These are phyloP conservation scores for Pseudomicrostroma phylloplanum DNA, from an alignment of 1,284 basidiomycete genomes.

Conservation along the genomic window DNA sequence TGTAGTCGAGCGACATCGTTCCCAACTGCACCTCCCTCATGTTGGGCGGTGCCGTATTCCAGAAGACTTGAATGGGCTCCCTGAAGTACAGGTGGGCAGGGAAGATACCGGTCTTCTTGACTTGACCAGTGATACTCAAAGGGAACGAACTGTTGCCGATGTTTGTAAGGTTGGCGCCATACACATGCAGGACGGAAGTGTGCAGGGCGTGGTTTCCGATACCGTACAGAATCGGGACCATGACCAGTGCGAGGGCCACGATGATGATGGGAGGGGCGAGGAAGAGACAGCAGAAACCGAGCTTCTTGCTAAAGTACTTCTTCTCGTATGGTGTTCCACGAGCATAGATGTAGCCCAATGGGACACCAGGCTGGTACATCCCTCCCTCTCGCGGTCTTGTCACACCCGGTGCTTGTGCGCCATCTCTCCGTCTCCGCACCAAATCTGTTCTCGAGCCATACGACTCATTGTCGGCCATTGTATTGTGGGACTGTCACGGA, in stretches of 20 bases:
- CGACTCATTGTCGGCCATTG: constrained; percentile 6
- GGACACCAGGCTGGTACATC: constrained; percentile 17
- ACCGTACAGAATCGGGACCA: constrained; percentile 49
- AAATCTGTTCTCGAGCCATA: constrained; percentile 5
- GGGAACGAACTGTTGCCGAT: constrained; percentile 46
- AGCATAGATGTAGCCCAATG: constrained; percentile 24
- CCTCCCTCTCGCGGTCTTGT: constrained; percentile 1
- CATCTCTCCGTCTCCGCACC: constrained; percentile 1
- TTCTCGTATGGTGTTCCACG: constrained; percentile 47
- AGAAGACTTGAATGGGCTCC: constrained; percentile 47
- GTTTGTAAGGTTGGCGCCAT: constrained; percentile 48
- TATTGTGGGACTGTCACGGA: neutral
- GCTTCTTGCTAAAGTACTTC: constrained; percentile 44
- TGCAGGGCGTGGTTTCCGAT: constrained; percentile 50
- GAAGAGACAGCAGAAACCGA: constrained; percentile 40
- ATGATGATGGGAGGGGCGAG: constrained; percentile 36
- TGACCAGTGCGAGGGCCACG: constrained; percentile 37
- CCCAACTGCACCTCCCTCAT: constrained; percentile 47
- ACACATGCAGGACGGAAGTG: constrained; percentile 44
- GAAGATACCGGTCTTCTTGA: constrained; percentile 51
- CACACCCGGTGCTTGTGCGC: neutral
- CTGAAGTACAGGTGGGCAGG: constrained; percentile 51
- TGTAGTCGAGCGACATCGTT: constrained; percentile 34
- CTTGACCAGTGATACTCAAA: constrained; percentile 48
- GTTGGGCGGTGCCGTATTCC: constrained; percentile 42